Evolutionary conservation across 2,329 filamentous ascomycete species (phyloP), one percentile per base, ranked within the genome.

Genomic region (Fusarium begoniae): DNA sequence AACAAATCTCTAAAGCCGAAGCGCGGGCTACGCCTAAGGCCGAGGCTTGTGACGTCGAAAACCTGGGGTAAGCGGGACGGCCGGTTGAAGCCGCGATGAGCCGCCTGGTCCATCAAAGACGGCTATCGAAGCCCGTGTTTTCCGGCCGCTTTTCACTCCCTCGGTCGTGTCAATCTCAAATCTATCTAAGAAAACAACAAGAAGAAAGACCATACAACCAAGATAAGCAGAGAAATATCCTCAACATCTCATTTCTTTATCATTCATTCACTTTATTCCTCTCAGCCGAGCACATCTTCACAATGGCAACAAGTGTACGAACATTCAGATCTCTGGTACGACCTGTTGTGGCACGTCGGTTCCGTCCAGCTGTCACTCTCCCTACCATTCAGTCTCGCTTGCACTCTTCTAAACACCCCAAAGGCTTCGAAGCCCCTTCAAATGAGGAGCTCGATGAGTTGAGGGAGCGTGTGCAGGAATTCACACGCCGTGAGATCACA

Each of bases 391-490:
- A 85, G 66, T 82, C 80, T 53, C 83, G 80, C 65, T 80, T 79
- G 62, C 83, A 80, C 66, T 95, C 94, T 22, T 85, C 85, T 63
- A 90, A 89, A 72, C 89, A 90, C 78, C 89, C 89, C 30, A 81
- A 86, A 74, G 90, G 88, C 79, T 95, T 94, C 83, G 84, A 85
- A 63, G 86, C 92, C 17, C 95, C 95, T 2, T 88, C 92, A 2
- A 85, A 89, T 50, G 88, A 91, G 66, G 95, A 98, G 63, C 88
- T 98, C 13, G 84, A 91, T 28, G 94, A 98, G 84, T 87, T 98
- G 68, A 90, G 95, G 66, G 94, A 95, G 79, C 87, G 93, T 32
- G 94, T 97, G 35, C 93, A 95, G 78, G 95, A 98, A 65, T 99
- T 99, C 79, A 91, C 94, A 28, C 91, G 93, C 69, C 91, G 96